Evolutionary conservation across 2,329 filamentous ascomycete species (phyloP).

Genomic region (Botrytis squamosa): DNA sequence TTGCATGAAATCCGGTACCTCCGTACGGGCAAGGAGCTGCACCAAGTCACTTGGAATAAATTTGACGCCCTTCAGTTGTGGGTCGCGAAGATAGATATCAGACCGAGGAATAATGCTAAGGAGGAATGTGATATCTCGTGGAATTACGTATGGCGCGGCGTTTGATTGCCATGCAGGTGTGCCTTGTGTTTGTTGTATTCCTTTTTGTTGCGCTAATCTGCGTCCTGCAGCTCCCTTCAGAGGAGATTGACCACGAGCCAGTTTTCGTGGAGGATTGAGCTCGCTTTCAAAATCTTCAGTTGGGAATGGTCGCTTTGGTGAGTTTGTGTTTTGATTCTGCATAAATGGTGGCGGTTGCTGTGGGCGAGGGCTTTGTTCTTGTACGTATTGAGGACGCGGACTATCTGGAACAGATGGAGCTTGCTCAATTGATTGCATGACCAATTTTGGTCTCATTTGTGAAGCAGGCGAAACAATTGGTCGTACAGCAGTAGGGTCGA

Average conservation of each 20-base stretch:
- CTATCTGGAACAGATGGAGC: slow-evolving; percentile 44
- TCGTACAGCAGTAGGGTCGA: slow-evolving; percentile 78
- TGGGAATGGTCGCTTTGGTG: slow-evolving; percentile 43
- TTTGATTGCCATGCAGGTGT: slow-evolving; percentile 39
- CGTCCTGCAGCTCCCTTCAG: slow-evolving; percentile 87
- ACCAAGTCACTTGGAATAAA: slow-evolving; percentile 73
- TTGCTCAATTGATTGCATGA: slow-evolving; percentile 56
- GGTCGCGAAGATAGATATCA: slow-evolving; percentile 64
- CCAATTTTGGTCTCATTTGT: slow-evolving; percentile 68
- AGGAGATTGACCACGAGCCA: slow-evolving; percentile 85
- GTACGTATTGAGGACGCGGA: slow-evolving; percentile 36
- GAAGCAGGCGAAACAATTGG: slow-evolving; percentile 78
- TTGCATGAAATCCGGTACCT: slow-evolving; percentile 59
- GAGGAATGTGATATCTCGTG: slow-evolving; percentile 61
- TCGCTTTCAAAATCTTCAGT: slow-evolving; percentile 71
- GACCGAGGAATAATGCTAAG: slow-evolving; percentile 64
- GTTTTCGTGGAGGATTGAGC: slow-evolving; percentile 74
- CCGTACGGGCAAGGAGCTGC: slow-evolving; percentile 65
- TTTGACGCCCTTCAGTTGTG: slow-evolving; percentile 38
- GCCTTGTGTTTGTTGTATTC: slow-evolving; percentile 55
- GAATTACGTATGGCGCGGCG: slow-evolving; percentile 58
- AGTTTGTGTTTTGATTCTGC: slow-evolving; percentile 34
- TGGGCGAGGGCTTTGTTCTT: slow-evolving; percentile 37
- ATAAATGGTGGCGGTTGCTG: slow-evolving; percentile 37
- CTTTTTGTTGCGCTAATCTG: slow-evolving; percentile 68